Conservation (phyloP, 805 yeast species). For the Yamadazyma sp. region DNA sequence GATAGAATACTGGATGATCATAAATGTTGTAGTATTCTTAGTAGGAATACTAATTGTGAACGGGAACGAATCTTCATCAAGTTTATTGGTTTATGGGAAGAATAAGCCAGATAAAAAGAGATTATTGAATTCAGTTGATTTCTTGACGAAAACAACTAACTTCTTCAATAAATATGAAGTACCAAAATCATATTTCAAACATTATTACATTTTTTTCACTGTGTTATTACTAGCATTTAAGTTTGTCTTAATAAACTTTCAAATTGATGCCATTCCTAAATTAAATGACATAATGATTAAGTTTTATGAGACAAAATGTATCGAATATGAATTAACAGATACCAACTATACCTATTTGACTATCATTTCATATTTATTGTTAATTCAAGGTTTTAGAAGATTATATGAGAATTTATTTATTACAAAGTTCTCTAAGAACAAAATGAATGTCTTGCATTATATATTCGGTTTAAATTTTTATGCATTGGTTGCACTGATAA, state of each 20-base stretch:
- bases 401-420: constrained; percentile 51
- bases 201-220: constrained; percentile 54
- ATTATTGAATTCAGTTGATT: not conserved
- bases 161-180: constrained; percentile 39
- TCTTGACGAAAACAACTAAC: constrained; percentile 1
- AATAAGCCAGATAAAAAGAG: constrained; percentile 3
- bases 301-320: constrained; percentile 5
- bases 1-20: constrained; percentile 11
- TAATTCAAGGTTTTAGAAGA: constrained; percentile 55
- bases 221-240: constrained; percentile 6
- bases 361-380: constrained; percentile 20
- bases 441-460: constrained; percentile 66
- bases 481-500: constrained; percentile 41
- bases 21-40: not conserved
- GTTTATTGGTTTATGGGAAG: constrained; percentile 13
- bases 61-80: constrained; percentile 5
- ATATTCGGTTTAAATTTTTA: constrained; percentile 63
- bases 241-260: constrained; percentile 4
- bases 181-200: constrained; percentile 61
- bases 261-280: constrained; percentile 2
- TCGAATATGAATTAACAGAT: not conserved
- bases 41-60: constrained; percentile 9
- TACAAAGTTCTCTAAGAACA: constrained; percentile 47
- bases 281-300: constrained; percentile 2
- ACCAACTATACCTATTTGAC: constrained; percentile 15